Percentiles rank a stretch among this genome's conserved stretches.
Conservation (phyloP, 2,329 filamentous ascomycete genomes). For the Huntiella omanensis region DNA sequence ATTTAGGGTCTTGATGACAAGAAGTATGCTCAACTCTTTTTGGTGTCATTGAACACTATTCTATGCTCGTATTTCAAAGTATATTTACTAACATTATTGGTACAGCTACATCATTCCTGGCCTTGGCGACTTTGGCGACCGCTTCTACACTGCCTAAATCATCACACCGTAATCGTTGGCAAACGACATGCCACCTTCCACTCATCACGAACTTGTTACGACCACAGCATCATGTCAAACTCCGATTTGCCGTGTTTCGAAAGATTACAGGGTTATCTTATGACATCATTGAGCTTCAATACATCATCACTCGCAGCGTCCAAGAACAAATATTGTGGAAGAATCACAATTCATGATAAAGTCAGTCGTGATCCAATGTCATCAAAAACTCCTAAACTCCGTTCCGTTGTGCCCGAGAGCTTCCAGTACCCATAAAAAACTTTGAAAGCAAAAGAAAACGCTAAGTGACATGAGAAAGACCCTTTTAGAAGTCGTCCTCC, state of each 20-base stretch:
- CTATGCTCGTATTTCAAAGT: background rate
- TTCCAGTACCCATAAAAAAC: background rate
- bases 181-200: no score
- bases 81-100: conserved; percentile 1
- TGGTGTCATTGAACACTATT: background rate
- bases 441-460: background rate
- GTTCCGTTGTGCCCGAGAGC: conserved; percentile 3
- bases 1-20: conserved; percentile 78
- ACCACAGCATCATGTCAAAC: no score
- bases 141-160: conserved; percentile 54
- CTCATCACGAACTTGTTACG: no score
- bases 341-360: background rate
- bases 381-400: conserved; percentile 1
- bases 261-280: background rate
- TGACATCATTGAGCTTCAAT: background rate
- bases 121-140: conserved; percentile 84
- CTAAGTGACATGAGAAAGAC: background rate
- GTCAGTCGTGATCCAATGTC: no score
- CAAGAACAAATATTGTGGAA: background rate
- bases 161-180: no score
- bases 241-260: no score
- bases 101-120: conserved; percentile 84
- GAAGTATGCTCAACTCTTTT: conserved; percentile 45
- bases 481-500: conserved; percentile 7
- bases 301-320: background rate